Conservation (phyloP, 306 rosid genomes). For the Trifolium pratense region DNA sequence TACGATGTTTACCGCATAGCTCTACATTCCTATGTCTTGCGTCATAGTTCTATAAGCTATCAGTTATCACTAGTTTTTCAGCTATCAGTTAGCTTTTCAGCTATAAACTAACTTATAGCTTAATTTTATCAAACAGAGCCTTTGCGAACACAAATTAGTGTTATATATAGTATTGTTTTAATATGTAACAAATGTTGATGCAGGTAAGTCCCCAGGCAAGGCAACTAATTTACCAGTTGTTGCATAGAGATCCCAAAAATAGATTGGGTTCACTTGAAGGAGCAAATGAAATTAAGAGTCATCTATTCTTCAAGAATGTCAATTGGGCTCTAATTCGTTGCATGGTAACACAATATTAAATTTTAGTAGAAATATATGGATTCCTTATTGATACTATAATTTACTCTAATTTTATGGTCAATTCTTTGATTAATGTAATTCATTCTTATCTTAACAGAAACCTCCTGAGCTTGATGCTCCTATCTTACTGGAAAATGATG, state of each 20-base stretch:
- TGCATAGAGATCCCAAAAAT: slow-evolving; percentile 81
- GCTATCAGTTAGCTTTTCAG: too few species aligned
- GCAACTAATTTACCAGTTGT: slow-evolving; percentile 73
- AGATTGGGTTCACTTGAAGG: slow-evolving; percentile 89
- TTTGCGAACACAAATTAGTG: not conserved
- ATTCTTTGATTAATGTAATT: not conserved
- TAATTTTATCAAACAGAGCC: too few species aligned
- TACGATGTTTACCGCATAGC: too few species aligned
- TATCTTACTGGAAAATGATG: slow-evolving; percentile 53
- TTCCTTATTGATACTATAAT: not conserved
- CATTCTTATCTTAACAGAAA: slow-evolving; percentile 49
- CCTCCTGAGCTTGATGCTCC: slow-evolving; percentile 89
- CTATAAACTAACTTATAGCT: too few species aligned
- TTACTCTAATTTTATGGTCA: slow-evolving; percentile 10
- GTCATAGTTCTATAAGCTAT: too few species aligned
- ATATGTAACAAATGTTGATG: slow-evolving; percentile 35
- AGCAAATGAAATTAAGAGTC: slow-evolving; percentile 81
- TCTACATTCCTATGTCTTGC: too few species aligned
- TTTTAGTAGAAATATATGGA: not conserved
- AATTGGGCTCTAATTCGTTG: slow-evolving; percentile 94
- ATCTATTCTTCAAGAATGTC: slow-evolving; percentile 78
- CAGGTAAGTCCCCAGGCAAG: slow-evolving; percentile 83
- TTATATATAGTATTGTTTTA: slow-evolving; percentile 8
- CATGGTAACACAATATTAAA: slow-evolving; percentile 58
- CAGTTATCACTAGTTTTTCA: too few species aligned